Evolutionary conservation across 129 eudicot species (phyloP).

Genomic region (Arctium lappa): DNA sequence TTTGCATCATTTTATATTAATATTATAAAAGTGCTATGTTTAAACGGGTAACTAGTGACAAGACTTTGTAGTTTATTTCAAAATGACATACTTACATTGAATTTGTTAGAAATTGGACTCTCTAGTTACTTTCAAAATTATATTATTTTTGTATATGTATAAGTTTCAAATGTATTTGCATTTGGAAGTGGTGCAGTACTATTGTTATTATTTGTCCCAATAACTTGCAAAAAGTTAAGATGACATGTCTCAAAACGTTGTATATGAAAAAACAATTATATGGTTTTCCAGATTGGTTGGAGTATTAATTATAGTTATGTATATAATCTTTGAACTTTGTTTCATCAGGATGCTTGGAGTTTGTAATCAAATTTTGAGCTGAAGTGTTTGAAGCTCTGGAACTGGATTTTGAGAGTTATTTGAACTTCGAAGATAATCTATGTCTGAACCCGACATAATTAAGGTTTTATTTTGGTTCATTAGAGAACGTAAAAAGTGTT

Average conservation of each 20-base stretch:
- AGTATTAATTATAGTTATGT: neutral
- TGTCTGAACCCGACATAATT: neutral
- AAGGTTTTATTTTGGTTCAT: neutral
- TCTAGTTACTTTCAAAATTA: neutral
- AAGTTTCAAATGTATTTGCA: neutral
- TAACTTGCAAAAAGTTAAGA: neutral
- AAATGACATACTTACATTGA: neutral
- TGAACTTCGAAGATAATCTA: neutral
- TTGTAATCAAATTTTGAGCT: neutral
- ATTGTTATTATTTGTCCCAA: neutral
- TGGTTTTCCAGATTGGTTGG: neutral
- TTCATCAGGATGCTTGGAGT: neutral
- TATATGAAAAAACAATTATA: neutral
- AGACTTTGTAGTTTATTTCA: neutral
- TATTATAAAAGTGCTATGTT: neutral
- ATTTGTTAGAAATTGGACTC: neutral
- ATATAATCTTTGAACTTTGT: neutral
- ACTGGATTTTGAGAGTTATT: neutral
- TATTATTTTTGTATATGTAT: neutral
- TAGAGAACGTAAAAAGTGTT: neutral
- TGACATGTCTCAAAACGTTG: neutral
- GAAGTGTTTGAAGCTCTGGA: neutral
- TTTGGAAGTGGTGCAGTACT: neutral
- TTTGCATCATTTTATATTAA: neutral
- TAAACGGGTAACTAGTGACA: neutral